Evolutionary conservation across 768 basidiomycete species (phyloP), one percentile per base, ranked within the genome.

Genomic region (Russula emetica): DNA sequence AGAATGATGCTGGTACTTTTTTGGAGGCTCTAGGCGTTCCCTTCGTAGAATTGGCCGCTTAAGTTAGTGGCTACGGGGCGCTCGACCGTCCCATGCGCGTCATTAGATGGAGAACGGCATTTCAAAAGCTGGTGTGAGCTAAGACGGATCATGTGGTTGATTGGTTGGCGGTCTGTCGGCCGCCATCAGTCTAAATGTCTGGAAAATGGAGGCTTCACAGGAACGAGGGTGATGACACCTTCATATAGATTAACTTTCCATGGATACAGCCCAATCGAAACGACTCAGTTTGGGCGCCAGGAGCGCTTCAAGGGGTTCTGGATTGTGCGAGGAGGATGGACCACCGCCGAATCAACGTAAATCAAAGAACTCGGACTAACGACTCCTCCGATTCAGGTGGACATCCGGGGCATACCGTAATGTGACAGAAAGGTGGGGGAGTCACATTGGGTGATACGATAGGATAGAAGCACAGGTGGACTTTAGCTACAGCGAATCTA

Each of bases 401-500:
- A 51, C 20, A 24, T 30, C 28, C 28, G 22, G 5, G 18, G 10
- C 9, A 20, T n/a, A n/a, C 10, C 11, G 45, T 47, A 22, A 47
- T 47, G 18, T 42, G 16, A 42, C 40, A 44, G 18, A 45, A 22
- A n/a, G n/a, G 13, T 11, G 2, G 13, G 13, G 34, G 13, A 18
- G 36, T 13, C 30, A 24, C 9, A 47, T 38, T 50, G 24, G 24
- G 34, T 14, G 24, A 36, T 34, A 36, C 20, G 32, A 53, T 59
- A 20, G 36, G 22, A 60, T 59, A 11, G 36, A 44, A 52, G 34
- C 42, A 47, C 28, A 30, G 8, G 22, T 13, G 45, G 36, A 24
- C 51, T 38, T 34, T 53, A 58, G 40, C 51, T 53, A 58, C 24
- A 14, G n/a, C 14, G 49, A 24, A 52, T 58, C 66, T 66, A 73